Evolutionary conservation across 805 yeast species (phyloP), one percentile per base, ranked within the genome.

Genomic region (Candida qinlingensis): DNA sequence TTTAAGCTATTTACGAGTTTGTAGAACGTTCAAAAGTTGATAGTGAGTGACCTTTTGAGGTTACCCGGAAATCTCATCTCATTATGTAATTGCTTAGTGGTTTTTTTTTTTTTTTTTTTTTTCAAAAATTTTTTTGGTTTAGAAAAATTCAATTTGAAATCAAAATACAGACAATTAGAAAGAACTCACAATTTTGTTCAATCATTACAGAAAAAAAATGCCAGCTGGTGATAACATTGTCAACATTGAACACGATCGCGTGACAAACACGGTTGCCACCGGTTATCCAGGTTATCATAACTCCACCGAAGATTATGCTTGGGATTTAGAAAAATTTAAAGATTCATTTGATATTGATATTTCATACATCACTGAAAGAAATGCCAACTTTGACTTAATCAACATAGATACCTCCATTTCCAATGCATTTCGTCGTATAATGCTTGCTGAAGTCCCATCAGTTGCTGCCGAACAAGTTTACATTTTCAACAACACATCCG

Each of bases 371-470:
- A 74, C 79, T 41, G 85, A 83, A 50, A 77, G 91, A 64, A 76
- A 70, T 43, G 89, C 92, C 49, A 89, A 88, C 66, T 94, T 94
- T 60, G 99, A 94, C 66, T 73, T 94, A 54, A 70, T 87, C 49
- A 84, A 88, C 60, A 70, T 91, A 45, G 99, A 94, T 67, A 87
- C 98, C 1, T 87, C 98, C 10, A 73, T 94, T 49, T 91, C 98
- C 41, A 94, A 94, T 71, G 97, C 99, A 0, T 90, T 92, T 70
- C 84, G 99, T 64, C 85, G 99, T 63, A 87, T 94, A 59, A 91
- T 94, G 98, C 83, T 94, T 47, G 80, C 97, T 1, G 99, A 94
- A 66, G 96, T 94, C 38, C 99, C 99, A 25, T 79, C 94, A 2
- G 95, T 92, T 42, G 98, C 99, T 12, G 86, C 96, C 26, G 99